A percentile compares a stretch with the other conserved stretches of the same genome.
Conservation (phyloP, 176 grass and related monocot species). For the Microstegium vimineum region DNA sequence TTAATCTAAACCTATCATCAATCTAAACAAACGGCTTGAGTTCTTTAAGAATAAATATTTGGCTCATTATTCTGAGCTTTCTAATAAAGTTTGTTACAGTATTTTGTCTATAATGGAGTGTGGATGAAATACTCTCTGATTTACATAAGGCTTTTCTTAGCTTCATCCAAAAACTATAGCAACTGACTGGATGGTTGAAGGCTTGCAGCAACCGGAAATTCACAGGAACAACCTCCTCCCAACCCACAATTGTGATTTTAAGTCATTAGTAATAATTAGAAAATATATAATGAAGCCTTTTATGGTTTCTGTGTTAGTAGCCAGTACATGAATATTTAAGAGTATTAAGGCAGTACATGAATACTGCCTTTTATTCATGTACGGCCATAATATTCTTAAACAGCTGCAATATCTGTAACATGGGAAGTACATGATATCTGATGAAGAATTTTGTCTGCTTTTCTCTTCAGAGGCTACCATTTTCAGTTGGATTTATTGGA, state of each 20-base stretch:
- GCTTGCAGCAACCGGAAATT: neutral
- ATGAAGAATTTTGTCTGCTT: neutral
- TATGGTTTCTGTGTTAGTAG: no score
- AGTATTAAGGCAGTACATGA: no score
- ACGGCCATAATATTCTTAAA: neutral
- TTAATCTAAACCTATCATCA: neutral
- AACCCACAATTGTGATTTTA: neutral
- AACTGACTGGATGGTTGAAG: neutral
- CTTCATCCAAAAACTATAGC: neutral
- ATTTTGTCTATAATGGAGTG: neutral
- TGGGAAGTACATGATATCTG: neutral
- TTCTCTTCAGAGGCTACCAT: constrained; percentile 65
- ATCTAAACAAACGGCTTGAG: neutral
- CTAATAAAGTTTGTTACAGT: neutral
- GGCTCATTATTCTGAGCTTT: neutral
- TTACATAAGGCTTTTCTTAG: neutral
- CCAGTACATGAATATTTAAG: no score
- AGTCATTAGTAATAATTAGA: no score
- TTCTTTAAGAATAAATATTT: neutral
- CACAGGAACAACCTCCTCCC: neutral
- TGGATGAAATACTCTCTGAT: neutral
- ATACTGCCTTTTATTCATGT: no score
- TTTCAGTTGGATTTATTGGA: constrained; percentile 74
- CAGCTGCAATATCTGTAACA: neutral
- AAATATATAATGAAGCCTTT: no score